Conservation (phyloP, 2,329 filamentous ascomycete genomes). For the Cladophialophora immunda region DNA sequence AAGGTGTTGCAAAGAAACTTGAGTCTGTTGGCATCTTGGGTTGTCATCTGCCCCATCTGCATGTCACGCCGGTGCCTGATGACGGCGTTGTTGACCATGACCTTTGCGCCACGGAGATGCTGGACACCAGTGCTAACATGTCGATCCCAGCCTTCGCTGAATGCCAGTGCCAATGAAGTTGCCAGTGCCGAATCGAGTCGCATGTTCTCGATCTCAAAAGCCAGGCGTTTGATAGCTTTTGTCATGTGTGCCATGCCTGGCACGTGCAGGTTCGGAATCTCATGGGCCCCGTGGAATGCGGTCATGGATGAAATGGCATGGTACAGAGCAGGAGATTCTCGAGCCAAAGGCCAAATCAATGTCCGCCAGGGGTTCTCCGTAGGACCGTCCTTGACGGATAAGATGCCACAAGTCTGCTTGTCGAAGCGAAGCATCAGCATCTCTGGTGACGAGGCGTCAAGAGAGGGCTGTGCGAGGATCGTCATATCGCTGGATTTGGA, state of each 20-base stretch:
- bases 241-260: conserved; percentile 75
- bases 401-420: conserved; percentile 72
- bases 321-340: conserved; percentile 70
- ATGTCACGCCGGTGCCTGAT: conserved; percentile 52
- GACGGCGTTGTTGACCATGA: conserved; percentile 68
- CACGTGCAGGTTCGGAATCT: conserved; percentile 65
- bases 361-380: conserved; percentile 77
- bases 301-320: conserved; percentile 75
- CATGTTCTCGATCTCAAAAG: conserved; percentile 69
- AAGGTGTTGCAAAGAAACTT: conserved; percentile 76
- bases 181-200: conserved; percentile 66
- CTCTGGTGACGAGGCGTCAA: conserved; percentile 64
- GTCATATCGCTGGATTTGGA: conserved; percentile 41
- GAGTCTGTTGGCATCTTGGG: conserved; percentile 55
- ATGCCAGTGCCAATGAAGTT: conserved; percentile 73
- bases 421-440: conserved; percentile 71
- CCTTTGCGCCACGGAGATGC: conserved; percentile 73
- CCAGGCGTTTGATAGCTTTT: conserved; percentile 67
- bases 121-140: conserved; percentile 74
- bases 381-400: conserved; percentile 74
- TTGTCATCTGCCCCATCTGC: conserved; percentile 40
- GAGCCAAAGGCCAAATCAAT: conserved; percentile 73
- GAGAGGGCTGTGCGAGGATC: conserved; percentile 53
- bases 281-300: conserved; percentile 65
- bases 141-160: conserved; percentile 76